phyloP scores from a whole-genome alignment of 495 filamentous ascomycete species.

The Pyrenopolyporus hunteri region DNA sequence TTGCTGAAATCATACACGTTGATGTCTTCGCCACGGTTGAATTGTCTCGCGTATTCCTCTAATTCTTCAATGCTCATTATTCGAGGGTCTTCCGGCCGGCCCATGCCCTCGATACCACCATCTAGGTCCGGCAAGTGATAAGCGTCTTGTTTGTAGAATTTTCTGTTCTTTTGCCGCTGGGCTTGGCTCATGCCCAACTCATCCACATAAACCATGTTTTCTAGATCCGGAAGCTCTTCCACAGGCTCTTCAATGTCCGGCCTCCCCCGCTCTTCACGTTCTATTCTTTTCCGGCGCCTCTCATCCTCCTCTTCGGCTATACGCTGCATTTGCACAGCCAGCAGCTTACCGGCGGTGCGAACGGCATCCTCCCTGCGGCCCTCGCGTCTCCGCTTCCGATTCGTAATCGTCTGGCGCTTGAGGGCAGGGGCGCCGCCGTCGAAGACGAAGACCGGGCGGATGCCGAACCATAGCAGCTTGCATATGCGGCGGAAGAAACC shows the following conservation, averaged over 20 bases:
- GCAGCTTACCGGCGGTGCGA: slow-evolving; percentile 83
- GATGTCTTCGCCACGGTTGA: slow-evolving; percentile 91
- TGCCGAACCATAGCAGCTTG: slow-evolving; percentile 95
- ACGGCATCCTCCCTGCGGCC: slow-evolving; percentile 92
- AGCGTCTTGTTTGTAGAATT: slow-evolving; percentile 87
- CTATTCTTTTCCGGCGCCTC: slow-evolving; percentile 60
- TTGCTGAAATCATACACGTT: slow-evolving; percentile 98
- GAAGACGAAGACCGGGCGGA: slow-evolving; percentile 96
- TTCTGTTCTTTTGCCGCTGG: slow-evolving; percentile 74
- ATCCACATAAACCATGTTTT: slow-evolving; percentile 82
- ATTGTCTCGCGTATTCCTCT: slow-evolving; percentile 90
- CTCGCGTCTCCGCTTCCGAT: slow-evolving; percentile 78
- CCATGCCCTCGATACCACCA: slow-evolving; percentile 78
- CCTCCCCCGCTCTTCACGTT: slow-evolving; percentile 23
- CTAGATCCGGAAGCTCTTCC: slow-evolving; percentile 65
- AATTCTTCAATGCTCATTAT: slow-evolving; percentile 95
- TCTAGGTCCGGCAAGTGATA: slow-evolving; percentile 92
- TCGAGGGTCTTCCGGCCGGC: slow-evolving; percentile 85
- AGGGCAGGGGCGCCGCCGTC: slow-evolving; percentile 91
- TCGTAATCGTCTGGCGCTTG: slow-evolving; percentile 88
- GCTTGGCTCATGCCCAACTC: slow-evolving; percentile 80
- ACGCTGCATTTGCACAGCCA: slow-evolving; percentile 92
- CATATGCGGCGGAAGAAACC: slow-evolving; percentile 98
- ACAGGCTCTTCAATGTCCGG: slow-evolving; percentile 60
- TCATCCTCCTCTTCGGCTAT: slow-evolving; percentile 82